A percentile compares a stretch with the other conserved stretches of the same genome.
Conservation (phyloP, 1,284 basidiomycete species). For the Ustilago loliicola region DNA sequence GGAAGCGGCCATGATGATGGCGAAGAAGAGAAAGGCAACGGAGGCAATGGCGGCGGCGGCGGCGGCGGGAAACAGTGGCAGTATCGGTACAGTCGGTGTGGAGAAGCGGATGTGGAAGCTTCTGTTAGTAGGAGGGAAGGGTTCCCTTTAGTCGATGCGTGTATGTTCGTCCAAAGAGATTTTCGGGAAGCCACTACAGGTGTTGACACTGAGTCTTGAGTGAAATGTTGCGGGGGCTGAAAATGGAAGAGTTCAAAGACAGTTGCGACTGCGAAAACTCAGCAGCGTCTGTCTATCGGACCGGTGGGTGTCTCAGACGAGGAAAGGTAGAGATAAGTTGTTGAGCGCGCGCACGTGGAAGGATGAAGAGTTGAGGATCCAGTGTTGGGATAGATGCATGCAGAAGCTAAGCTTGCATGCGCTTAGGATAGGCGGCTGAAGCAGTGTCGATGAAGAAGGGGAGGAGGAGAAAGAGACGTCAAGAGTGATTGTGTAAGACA, state of each 20-base stretch:
- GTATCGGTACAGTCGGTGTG: neutral
- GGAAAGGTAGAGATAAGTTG: neutral
- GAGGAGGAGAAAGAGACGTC: neutral
- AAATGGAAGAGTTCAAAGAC: neutral
- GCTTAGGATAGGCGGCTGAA: neutral
- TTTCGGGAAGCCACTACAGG: conserved; percentile 7
- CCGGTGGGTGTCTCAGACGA: neutral
- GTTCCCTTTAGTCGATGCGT: conserved; percentile 39
- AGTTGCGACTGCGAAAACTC: neutral
- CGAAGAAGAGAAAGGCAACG: neutral
- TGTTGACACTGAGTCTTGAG: neutral
- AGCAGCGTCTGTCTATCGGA: neutral
- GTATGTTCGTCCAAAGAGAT: conserved; percentile 51
- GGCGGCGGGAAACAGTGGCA: neutral
- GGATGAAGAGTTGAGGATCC: neutral
- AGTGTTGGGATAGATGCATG: neutral
- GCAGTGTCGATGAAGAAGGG: neutral
- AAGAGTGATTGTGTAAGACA: too few species aligned
- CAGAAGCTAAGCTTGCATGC: neutral
- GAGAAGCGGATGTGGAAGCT: neutral
- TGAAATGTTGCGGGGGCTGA: neutral
- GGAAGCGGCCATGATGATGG: conserved; percentile 36
- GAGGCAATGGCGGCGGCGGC: neutral
- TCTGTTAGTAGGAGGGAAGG: neutral
- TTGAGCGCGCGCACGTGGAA: neutral